Percentiles rank a stretch among this genome's conserved stretches.
phyloP scores from a whole-genome alignment of 2,329 filamentous ascomycete genomes.

The Seiridium unicorne region DNA sequence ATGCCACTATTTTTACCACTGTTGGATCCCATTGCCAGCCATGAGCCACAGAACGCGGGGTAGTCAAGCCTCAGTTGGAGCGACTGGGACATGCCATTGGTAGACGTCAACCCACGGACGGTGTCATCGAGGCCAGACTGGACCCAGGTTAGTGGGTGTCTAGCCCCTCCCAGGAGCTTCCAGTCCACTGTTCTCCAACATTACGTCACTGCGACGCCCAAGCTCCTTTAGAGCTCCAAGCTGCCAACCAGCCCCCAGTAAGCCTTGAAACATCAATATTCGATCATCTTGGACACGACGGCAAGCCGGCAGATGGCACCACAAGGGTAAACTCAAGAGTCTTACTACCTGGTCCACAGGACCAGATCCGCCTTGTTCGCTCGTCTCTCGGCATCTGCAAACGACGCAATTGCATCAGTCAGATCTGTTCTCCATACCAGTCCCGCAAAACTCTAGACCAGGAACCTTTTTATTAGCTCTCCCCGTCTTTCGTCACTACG shows the following conservation, averaged over 20 bases:
- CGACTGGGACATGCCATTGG: too few species aligned
- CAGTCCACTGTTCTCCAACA: not conserved
- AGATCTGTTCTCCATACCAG: not conserved
- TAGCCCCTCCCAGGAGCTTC: not conserved
- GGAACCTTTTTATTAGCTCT: not conserved
- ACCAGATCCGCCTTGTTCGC: not conserved
- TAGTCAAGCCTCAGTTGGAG: not conserved
- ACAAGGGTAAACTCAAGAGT: too few species aligned
- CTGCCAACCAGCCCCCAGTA: not conserved
- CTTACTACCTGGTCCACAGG: too few species aligned
- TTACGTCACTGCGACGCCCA: conserved; percentile 4
- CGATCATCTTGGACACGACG: not conserved
- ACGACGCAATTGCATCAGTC: conserved; percentile 4
- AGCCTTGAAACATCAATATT: not conserved
- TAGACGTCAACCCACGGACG: not conserved
- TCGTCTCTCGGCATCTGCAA: not conserved
- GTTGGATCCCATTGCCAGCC: too few species aligned
- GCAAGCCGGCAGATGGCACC: not conserved
- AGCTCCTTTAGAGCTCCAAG: not conserved
- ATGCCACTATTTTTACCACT: too few species aligned
- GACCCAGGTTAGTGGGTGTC: not conserved
- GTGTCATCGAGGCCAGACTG: not conserved
- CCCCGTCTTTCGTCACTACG: not conserved
- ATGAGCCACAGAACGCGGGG: conserved; percentile 1
- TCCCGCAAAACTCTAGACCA: not conserved